Evolutionary conservation across 1,284 basidiomycete genomes (phyloP).

Genomic region (Gastroboletus turbinatus): DNA sequence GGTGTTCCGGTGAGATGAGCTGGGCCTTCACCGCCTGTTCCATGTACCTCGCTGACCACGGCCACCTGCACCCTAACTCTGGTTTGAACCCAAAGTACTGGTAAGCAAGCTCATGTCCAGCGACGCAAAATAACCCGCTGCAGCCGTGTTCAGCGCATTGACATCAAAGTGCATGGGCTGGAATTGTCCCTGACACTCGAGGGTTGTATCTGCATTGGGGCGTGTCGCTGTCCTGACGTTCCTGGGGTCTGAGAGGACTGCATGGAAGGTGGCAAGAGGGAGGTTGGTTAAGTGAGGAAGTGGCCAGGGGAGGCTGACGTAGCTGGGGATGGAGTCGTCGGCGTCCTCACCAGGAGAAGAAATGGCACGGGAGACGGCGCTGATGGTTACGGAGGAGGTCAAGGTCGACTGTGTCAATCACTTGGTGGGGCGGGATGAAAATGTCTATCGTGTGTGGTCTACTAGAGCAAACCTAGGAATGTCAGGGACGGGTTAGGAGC

Average conservation of each 20-base stretch:
- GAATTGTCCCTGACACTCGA: slow-evolving; percentile 16
- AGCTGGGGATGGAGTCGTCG: slow-evolving; percentile 13
- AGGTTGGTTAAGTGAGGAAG: background rate
- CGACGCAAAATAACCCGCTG: slow-evolving; percentile 21
- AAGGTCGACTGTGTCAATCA: slow-evolving; percentile 95
- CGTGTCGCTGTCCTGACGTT: background rate
- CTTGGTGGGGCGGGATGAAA: slow-evolving; percentile 91
- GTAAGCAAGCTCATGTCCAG: slow-evolving; percentile 17
- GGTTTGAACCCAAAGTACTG: slow-evolving; percentile 2
- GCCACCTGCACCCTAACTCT: slow-evolving; percentile 1
- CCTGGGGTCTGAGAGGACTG: slow-evolving; percentile 5
- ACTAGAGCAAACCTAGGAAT: background rate
- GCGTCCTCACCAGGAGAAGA: slow-evolving; percentile 77
- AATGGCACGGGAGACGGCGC: slow-evolving; percentile 88
- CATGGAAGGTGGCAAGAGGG: background rate
- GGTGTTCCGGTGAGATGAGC: background rate
- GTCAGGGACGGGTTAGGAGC: slow-evolving; percentile 30
- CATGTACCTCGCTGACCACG: slow-evolving; percentile 5
- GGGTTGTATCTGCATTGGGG: slow-evolving; percentile 2
- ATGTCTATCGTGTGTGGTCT: slow-evolving; percentile 61
- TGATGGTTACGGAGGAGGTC: slow-evolving; percentile 84
- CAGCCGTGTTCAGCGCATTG: slow-evolving; percentile 9
- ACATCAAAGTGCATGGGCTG: slow-evolving; percentile 23
- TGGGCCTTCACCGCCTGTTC: slow-evolving; percentile 15
- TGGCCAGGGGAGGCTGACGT: background rate